Percentiles rank a stretch among this genome's conserved stretches.
Conservation (phyloP, 129 eudicot species). For the Flaveria linearis region DNA sequence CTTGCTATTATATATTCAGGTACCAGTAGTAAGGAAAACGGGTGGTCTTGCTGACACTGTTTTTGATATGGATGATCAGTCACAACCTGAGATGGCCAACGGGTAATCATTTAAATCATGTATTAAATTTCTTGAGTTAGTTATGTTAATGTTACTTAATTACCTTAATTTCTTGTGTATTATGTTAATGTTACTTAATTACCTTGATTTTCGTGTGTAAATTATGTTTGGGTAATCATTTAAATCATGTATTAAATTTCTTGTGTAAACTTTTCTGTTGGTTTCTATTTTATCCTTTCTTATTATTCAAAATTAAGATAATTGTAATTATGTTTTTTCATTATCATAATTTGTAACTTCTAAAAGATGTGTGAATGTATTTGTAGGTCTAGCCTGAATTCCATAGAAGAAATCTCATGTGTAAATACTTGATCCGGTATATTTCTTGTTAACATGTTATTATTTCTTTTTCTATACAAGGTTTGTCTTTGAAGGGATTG, state of each 20-base stretch:
- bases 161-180: not conserved
- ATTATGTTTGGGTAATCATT: too few species aligned
- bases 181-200: too few species aligned
- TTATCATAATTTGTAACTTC: too few species aligned
- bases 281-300: not conserved
- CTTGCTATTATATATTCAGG: constrained; percentile 42
- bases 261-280: not conserved
- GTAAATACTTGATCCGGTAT: not conserved
- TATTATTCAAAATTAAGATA: not conserved
- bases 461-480: constrained; percentile 34
- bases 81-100: constrained; percentile 58
- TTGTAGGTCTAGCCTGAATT: not conserved
- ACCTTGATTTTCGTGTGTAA: too few species aligned
- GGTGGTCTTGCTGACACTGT: constrained; percentile 96
- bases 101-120: constrained; percentile 50
- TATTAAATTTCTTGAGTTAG: not conserved
- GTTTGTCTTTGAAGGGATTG: constrained; percentile 87
- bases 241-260: too few species aligned
- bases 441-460: not conserved
- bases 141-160: not conserved
- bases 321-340: too few species aligned
- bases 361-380: not conserved
- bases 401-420: too few species aligned
- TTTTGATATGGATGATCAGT: constrained; percentile 72
- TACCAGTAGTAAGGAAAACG: constrained; percentile 77